phyloP scores from a whole-genome alignment of 345 rosid species.

The Eucalyptus dawsonii region DNA sequence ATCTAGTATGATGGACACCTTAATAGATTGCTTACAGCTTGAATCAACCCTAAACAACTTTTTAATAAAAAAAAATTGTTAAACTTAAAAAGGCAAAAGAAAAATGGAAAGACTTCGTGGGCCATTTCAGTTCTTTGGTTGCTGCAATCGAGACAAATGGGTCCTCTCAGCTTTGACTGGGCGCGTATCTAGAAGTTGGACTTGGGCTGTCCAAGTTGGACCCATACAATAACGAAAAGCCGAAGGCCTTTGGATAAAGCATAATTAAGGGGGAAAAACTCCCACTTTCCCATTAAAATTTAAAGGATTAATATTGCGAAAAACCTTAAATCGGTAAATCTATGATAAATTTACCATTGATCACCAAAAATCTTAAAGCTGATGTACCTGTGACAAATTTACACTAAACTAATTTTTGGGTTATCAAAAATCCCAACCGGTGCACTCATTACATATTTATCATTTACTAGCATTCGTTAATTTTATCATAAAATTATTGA shows the following conservation, averaged over 20 bases:
- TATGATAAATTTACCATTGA: too few species aligned
- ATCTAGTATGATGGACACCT: not conserved
- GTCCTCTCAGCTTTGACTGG: not conserved
- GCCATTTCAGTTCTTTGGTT: not conserved
- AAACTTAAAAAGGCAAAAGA: not conserved
- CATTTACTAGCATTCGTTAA: not conserved
- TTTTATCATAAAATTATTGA: too few species aligned
- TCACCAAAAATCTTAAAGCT: not conserved
- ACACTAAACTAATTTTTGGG: too few species aligned
- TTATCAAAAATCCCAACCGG: accelerated
- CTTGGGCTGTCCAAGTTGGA: not conserved
- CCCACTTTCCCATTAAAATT: not conserved
- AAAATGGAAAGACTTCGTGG: not conserved
- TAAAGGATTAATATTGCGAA: not conserved
- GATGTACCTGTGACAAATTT: accelerated
- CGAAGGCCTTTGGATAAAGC: not conserved
- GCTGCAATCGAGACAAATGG: not conserved
- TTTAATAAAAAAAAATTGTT: not conserved
- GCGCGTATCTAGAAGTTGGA: not conserved
- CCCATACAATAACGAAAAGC: not conserved
- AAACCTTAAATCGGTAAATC: not conserved
- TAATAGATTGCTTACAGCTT: not conserved
- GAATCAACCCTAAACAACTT: not conserved
- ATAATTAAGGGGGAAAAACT: not conserved
- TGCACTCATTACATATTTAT: not conserved